Base-by-base conservation (phyloP, 495 filamentous ascomycete species). In the Aspergillus ellipticus region DNA sequence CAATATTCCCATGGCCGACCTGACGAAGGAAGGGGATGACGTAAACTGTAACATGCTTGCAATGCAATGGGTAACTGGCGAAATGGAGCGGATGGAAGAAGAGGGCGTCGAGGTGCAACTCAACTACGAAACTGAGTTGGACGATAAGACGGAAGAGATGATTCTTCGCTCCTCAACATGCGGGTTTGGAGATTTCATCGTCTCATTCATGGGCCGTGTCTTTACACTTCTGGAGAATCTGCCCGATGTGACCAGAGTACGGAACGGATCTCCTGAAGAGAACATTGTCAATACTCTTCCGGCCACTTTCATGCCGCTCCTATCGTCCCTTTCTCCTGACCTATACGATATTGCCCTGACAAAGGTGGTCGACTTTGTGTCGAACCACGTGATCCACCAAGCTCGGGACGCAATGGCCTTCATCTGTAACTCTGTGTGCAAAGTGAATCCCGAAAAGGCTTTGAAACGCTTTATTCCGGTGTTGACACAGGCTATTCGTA, bases 351-450 rank as follows among this genome's bases (percentile, higher is more conserved):
- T 92, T 62, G 90, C 91, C 6, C 72, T 97, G 51, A 84, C 92
- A 47, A 97, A 97, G 73, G 85, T 99, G 51, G 88, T 90, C 2
- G 81, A 90, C 52, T 97, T 97, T 65, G 88, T 97, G n/a, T 85
- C 86, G 19, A 89, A 89, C 58, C 95, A 99, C 76, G 95, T 97
- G 37, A 92, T 97, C 20, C 92, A 99, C 62, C 94, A 97, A 70
- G 93, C 94, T 37, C 80, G 94, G 57, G 94, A 99, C 78, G 94
- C 95, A 16, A 96, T 97, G 90, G 94, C 94, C 2, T 99, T 96
- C 78, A 96, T 97, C 41, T 96, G 91, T 79, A 97, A 96, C 67
- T 87, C 88, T 0, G 76, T 97, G 17, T 95, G 92, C 81, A 97
- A 97, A 72, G 87, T 93, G 60, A 89, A 93, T 60, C 94, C 94